A percentile compares a stretch with the other conserved stretches of the same genome.
phyloP scores from a whole-genome alignment of 2,329 filamentous ascomycete species.

The Arthrinium phaeospermum region DNA sequence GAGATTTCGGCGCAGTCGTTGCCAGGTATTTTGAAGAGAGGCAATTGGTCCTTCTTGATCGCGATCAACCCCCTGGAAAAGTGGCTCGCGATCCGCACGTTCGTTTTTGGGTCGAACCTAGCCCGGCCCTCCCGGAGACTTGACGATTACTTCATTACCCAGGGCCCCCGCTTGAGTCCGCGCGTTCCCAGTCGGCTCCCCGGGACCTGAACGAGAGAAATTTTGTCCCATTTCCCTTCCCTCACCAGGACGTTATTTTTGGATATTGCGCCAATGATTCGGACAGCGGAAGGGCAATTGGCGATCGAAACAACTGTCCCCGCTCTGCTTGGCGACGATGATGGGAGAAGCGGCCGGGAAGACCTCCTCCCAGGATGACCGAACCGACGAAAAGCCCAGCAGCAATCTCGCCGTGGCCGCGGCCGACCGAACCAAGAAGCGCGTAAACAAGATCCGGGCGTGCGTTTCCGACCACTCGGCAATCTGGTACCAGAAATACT shows the following conservation, averaged over 20 bases:
- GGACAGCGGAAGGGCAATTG: slow-evolving; percentile 9
- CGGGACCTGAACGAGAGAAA: neutral
- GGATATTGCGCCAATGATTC: slow-evolving; percentile 13
- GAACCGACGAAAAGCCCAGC: neutral
- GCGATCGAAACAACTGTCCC: slow-evolving; percentile 7
- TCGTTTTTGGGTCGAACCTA: slow-evolving; percentile 9
- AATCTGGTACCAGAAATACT: slow-evolving; percentile 43
- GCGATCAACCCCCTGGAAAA: neutral
- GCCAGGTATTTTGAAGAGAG: neutral
- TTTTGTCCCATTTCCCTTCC: neutral
- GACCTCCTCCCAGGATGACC: slow-evolving; percentile 12
- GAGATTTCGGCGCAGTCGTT: neutral
- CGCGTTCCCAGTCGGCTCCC: neutral
- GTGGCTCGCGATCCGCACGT: slow-evolving; percentile 16
- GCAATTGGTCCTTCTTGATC: neutral
- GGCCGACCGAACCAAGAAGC: neutral
- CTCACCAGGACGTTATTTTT: neutral
- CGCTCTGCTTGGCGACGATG: slow-evolving; percentile 9
- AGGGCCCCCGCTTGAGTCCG: slow-evolving; percentile 3
- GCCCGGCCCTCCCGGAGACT: neutral
- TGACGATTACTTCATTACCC: slow-evolving; percentile 17
- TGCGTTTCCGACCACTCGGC: slow-evolving; percentile 13
- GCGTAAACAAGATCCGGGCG: slow-evolving; percentile 11
- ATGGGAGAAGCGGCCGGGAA: slow-evolving; percentile 1
- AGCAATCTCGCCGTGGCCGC: neutral